Evolutionary conservation across 805 yeast species (phyloP).

Genomic region (Sugiyamaella qingdaonensis): DNA sequence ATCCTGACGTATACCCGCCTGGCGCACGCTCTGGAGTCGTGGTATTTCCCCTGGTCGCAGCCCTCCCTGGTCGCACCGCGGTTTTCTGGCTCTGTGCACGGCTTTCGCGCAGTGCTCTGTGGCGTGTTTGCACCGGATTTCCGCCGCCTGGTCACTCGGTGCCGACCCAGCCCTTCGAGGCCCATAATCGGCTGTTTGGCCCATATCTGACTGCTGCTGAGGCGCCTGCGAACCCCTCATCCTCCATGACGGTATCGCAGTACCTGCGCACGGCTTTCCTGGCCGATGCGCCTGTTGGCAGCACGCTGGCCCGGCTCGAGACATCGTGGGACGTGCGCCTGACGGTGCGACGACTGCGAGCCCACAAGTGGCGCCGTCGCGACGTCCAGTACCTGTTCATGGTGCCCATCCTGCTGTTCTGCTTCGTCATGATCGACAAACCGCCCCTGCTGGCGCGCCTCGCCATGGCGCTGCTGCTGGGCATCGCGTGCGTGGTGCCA

Average conservation of each 20-base stretch:
- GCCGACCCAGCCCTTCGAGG: no score
- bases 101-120: no score
- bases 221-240: no score
- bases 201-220: no score
- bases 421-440: slow-evolving; percentile 33
- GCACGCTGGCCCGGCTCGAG: slow-evolving; percentile 29
- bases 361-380: slow-evolving; percentile 30
- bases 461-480: slow-evolving; percentile 40
- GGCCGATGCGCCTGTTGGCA: slow-evolving; percentile 35
- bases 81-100: no score
- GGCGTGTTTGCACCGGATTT: no score
- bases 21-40: no score
- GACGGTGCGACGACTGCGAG: slow-evolving; percentile 30
- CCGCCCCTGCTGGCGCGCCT: slow-evolving; percentile 31
- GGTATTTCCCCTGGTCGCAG: no score
- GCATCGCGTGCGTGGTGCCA: slow-evolving; percentile 58
- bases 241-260: background rate
- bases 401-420: slow-evolving; percentile 49
- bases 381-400: slow-evolving; percentile 52
- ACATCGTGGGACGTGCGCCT: slow-evolving; percentile 32
- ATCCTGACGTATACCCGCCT: no score
- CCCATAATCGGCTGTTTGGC: no score
- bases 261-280: slow-evolving; percentile 12
- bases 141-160: no score
- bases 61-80: no score